A percentile compares a stretch with the other conserved stretches of the same genome.
phyloP scores from a whole-genome alignment of 768 basidiomycete genomes.

The Holtermannia corniformis region DNA sequence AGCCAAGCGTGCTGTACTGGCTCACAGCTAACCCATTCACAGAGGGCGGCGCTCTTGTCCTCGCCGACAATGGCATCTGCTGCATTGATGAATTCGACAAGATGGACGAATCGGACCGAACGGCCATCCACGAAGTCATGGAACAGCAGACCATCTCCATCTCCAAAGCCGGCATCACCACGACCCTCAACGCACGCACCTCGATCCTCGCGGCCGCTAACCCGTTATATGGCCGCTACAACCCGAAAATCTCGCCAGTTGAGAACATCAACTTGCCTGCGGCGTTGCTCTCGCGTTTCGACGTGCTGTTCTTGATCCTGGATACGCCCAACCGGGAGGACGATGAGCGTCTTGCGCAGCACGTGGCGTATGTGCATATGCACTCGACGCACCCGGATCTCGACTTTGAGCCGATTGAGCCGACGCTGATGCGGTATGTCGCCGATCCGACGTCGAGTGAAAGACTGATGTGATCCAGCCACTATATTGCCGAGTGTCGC shows the following conservation, averaged over 20 bases:
- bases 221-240: slow-evolving; percentile 95
- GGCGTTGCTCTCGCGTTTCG: slow-evolving; percentile 90
- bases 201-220: slow-evolving; percentile 84
- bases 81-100: slow-evolving; percentile 99
- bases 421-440: slow-evolving; percentile 72
- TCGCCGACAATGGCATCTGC: slow-evolving; percentile 98
- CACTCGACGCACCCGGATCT: slow-evolving; percentile 78
- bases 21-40: slow-evolving; percentile 11
- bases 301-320: slow-evolving; percentile 88
- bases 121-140: slow-evolving; percentile 99
- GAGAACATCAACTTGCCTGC: slow-evolving; percentile 99
- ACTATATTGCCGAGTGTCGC: slow-evolving; percentile 89
- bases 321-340: slow-evolving; percentile 92
- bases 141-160: slow-evolving; percentile 52
- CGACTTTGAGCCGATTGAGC: slow-evolving; percentile 65
- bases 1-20: slow-evolving; percentile 36
- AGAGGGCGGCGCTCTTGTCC: slow-evolving; percentile 99
- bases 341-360: slow-evolving; percentile 89
- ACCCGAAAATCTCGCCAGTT: slow-evolving; percentile 91
- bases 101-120: slow-evolving; percentile 96
- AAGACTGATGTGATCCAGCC: slow-evolving; percentile 52
- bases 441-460: background rate
- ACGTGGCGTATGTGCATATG: slow-evolving; percentile 98
- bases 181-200: slow-evolving; percentile 49
- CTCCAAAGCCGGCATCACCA: slow-evolving; percentile 51